Evolutionary conservation across 371 early-diverging fungal genomes (phyloP), one percentile per base, ranked within the genome.

Genomic region (Rhizopus delemar): DNA sequence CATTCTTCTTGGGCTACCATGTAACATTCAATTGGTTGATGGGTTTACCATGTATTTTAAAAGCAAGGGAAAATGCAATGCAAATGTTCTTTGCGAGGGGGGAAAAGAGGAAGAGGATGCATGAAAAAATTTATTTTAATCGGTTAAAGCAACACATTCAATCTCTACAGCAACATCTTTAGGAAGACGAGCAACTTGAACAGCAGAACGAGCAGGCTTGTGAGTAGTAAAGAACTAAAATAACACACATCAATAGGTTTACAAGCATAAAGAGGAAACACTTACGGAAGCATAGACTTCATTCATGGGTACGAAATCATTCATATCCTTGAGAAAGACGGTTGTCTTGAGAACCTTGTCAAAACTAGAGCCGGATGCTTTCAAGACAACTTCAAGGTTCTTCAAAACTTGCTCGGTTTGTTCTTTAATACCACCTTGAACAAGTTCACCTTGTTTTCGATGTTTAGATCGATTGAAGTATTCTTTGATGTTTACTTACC

Each of bases 151-250:
- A 63, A 94, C 81, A 46, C 90, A 91, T 73, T 95, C 97, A 62
- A 96, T 92, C 77, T 96, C 96, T 53, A 96, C 93, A 63, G 83
- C 68, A 46, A 90, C 95, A 70, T 90, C 92, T 68, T 88, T 82
- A 46, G 96, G 96, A 32, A 95, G 85, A 61, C 91, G 85, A 35
- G 93, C 93, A 36, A 95, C 97, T 74, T 96, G 86, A 50, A 96
- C 90, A 41, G 91, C 90, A 35, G 94, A 84, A 41, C 97, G 86
- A 22, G 97, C 95, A 41, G 97, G 97, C 31, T 82, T 79, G 60
- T 81, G 83, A 5, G 63, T 60, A 51, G 74, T 78, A 75, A 93
- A 90, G 53, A 72, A 75, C 78, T 82, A 60, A n/a, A 2, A 0
- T 46, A 51, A 50, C 22, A 35, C 29, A 29, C n/a, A 15, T 45